Evolutionary conservation across 108 stramenopile species (phyloP).

Genomic region (Skeletonema costatum): DNA sequence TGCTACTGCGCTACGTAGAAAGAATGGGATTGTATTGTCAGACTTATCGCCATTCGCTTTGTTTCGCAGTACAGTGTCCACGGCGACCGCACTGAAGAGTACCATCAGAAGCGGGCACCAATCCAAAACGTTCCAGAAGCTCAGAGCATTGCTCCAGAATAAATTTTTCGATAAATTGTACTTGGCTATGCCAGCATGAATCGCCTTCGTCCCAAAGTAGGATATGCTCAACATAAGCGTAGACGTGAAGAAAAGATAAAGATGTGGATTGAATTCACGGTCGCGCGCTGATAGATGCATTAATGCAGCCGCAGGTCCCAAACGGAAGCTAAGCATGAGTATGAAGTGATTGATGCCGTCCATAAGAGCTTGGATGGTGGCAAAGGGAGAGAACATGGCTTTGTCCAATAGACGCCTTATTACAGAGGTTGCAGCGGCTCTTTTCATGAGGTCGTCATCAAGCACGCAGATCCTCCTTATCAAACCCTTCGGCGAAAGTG

Average conservation of each 20-base stretch:
- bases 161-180: constrained; percentile 3
- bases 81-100: constrained; percentile 38
- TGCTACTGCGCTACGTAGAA: constrained; percentile 47
- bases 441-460: constrained; percentile 4
- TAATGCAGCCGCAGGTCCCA: constrained; percentile 7
- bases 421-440: constrained; percentile 6
- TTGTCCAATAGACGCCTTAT: constrained; percentile 7
- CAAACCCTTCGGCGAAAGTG: neutral
- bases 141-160: constrained; percentile 38
- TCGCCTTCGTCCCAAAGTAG: constrained; percentile 9
- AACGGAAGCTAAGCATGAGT: constrained; percentile 8
- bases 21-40: constrained; percentile 24
- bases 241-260: constrained; percentile 4
- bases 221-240: constrained; percentile 11
- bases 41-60: constrained; percentile 21
- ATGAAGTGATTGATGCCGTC: constrained; percentile 14
- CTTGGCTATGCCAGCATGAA: constrained; percentile 6
- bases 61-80: constrained; percentile 27
- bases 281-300: constrained; percentile 2
- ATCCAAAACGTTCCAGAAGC: constrained; percentile 71
- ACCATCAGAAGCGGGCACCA: constrained; percentile 48
- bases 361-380: constrained; percentile 5
- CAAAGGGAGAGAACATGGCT: constrained; percentile 13
- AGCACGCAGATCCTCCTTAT: neutral
- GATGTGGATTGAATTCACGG: neutral